phyloP scores from a whole-genome alignment of 2,329 filamentous ascomycete species.

The Fusarium mundagurra region DNA sequence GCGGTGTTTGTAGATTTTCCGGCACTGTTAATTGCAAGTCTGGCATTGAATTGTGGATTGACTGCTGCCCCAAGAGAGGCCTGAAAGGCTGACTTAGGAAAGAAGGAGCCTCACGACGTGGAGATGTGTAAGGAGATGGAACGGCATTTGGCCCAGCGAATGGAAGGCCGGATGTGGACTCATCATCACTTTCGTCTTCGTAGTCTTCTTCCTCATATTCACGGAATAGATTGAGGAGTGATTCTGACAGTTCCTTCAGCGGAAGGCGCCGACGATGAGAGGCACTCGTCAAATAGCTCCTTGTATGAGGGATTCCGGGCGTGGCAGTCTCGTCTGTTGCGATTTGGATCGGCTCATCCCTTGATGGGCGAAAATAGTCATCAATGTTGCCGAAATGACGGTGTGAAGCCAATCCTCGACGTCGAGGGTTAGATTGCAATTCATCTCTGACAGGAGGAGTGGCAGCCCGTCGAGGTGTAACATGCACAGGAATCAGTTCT shows the following conservation, averaged over 20 bases:
- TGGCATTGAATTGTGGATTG: neutral
- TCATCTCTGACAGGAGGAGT: neutral
- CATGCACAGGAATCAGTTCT: slow-evolving; percentile 39
- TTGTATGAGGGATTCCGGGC: slow-evolving; percentile 15
- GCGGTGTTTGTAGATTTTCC: slow-evolving; percentile 38
- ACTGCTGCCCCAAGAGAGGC: slow-evolving; percentile 6
- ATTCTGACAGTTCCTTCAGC: slow-evolving; percentile 37
- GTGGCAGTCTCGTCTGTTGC: slow-evolving; percentile 50
- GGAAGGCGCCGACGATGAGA: slow-evolving; percentile 27
- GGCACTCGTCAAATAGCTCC: slow-evolving; percentile 1
- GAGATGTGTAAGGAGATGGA: slow-evolving; percentile 8
- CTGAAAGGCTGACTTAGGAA: slow-evolving; percentile 15
- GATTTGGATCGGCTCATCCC: slow-evolving; percentile 45
- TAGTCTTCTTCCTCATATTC: slow-evolving; percentile 35
- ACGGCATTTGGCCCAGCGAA: slow-evolving; percentile 3
- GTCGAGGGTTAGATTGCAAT: neutral
- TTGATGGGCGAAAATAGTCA: slow-evolving; percentile 44
- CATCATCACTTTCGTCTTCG: slow-evolving; percentile 8
- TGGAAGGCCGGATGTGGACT: neutral
- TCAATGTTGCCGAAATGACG: slow-evolving; percentile 43
- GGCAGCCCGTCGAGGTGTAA: slow-evolving; percentile 31
- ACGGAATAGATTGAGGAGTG: slow-evolving; percentile 30
- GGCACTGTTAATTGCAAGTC: neutral
- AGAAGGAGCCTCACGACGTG: neutral
- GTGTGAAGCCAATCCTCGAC: slow-evolving; percentile 2